These are phyloP conservation scores for Melampsora larici-populina DNA, from an alignment of 1,284 basidiomycete species.

Conservation along the genomic window DNA sequence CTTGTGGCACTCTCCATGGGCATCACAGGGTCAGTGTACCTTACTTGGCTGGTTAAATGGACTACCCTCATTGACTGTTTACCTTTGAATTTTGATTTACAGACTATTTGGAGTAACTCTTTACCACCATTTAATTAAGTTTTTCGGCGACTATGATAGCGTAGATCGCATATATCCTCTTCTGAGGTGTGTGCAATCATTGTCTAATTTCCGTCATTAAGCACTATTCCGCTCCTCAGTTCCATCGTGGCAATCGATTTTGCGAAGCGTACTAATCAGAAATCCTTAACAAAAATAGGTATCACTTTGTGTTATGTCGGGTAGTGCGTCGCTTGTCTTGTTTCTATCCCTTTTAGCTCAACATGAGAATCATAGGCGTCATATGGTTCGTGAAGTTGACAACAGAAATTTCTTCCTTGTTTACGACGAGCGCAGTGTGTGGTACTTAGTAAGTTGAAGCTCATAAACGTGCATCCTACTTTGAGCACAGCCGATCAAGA, in stretches of 20 bases:
- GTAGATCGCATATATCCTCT: background rate
- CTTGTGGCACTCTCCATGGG: background rate
- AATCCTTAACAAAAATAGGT: background rate
- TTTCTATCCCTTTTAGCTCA: too few relatives aligned
- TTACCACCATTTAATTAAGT: background rate
- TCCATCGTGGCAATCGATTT: too few relatives aligned
- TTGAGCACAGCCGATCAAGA: too few relatives aligned
- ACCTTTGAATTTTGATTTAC: background rate
- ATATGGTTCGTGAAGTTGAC: too few relatives aligned
- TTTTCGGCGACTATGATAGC: background rate
- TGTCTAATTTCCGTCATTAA: too few relatives aligned
- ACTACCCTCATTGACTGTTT: background rate
- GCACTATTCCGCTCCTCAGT: too few relatives aligned
- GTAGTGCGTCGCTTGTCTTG: background rate
- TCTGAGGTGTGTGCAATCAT: background rate
- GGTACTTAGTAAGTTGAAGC: too few relatives aligned
- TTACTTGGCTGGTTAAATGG: background rate
- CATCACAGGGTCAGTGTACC: background rate
- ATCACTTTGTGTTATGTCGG: background rate
- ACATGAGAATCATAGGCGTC: too few relatives aligned
- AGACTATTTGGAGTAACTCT: background rate
- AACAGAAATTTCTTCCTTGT: too few relatives aligned
- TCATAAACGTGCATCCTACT: too few relatives aligned
- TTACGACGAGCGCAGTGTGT: too few relatives aligned
- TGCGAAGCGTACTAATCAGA: too few relatives aligned